Evolutionary conservation across 2,329 filamentous ascomycete genomes (phyloP).

Genomic region (Fusarium nelsonii): DNA sequence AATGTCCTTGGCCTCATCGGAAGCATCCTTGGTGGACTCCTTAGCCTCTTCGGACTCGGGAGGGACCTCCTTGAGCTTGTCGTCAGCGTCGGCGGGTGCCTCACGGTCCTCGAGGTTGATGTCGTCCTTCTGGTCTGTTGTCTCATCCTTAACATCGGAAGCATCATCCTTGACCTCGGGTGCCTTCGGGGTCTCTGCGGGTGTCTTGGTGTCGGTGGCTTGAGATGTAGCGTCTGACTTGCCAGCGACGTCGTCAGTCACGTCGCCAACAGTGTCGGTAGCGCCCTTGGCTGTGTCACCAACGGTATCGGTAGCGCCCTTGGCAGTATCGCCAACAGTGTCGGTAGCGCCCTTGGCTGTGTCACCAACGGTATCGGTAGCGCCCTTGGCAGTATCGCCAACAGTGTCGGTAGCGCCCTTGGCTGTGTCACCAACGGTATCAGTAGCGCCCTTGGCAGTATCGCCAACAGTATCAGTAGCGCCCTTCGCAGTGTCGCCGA

Average conservation of each 20-base stretch:
- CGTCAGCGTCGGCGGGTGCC: slow-evolving; percentile 29
- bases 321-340: slow-evolving; percentile 17
- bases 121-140: slow-evolving; percentile 26
- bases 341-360: slow-evolving; percentile 17
- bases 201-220: slow-evolving; percentile 33
- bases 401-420: slow-evolving; percentile 10
- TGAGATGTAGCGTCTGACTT: slow-evolving; percentile 34
- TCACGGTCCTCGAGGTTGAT: slow-evolving; percentile 42
- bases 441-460: slow-evolving; percentile 8
- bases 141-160: slow-evolving; percentile 3
- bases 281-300: slow-evolving; percentile 9
- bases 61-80: slow-evolving; percentile 32
- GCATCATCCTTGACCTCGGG: slow-evolving; percentile 24
- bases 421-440: slow-evolving; percentile 4
- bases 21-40: slow-evolving; percentile 26
- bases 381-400: slow-evolving; percentile 26
- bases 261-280: slow-evolving; percentile 12
- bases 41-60: slow-evolving; percentile 33
- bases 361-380: slow-evolving; percentile 16
- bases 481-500: slow-evolving; percentile 19
- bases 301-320: slow-evolving; percentile 2
- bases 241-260: slow-evolving; percentile 40
- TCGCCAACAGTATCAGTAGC: slow-evolving; percentile 19
- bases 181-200: slow-evolving; percentile 36
- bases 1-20: slow-evolving; percentile 29